These are phyloP conservation scores for Graphilbum fragrans DNA, from an alignment of 2,329 filamentous ascomycete genomes.

Conservation along the genomic window DNA sequence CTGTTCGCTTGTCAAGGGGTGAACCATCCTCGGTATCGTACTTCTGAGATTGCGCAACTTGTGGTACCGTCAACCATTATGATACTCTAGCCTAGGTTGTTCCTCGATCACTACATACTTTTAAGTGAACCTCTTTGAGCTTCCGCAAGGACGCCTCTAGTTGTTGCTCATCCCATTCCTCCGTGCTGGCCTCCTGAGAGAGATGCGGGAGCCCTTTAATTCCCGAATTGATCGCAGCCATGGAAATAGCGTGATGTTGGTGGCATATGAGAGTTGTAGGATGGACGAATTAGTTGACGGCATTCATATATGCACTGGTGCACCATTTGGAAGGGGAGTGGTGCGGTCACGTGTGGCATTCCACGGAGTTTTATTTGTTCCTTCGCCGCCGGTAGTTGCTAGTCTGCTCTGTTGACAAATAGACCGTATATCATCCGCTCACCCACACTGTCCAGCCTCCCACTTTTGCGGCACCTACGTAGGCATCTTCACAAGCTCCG, in stretches of 20 bases:
- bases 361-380: not conserved
- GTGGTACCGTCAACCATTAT: conserved; percentile 5
- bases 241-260: too few species aligned
- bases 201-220: conserved; percentile 1
- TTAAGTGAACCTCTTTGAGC: conserved; percentile 41
- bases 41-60: conserved; percentile 35
- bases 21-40: conserved; percentile 36
- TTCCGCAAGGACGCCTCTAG: conserved; percentile 36
- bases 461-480: conserved; percentile 6
- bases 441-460: conserved; percentile 13
- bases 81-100: too few species aligned
- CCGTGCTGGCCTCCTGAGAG: conserved; percentile 10
- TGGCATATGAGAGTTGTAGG: too few species aligned
- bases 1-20: conserved; percentile 34
- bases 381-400: not conserved
- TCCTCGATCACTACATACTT: conserved; percentile 33
- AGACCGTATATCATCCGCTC: conserved; percentile 10
- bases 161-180: conserved; percentile 33
- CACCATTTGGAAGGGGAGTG: too few species aligned
- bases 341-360: not conserved
- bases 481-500: conserved; percentile 7
- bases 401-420: conserved; percentile 1
- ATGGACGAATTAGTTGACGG: too few species aligned
- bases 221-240: not conserved
- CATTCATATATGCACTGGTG: too few species aligned